Evolutionary conservation across 2,329 filamentous ascomycete species (phyloP).

Genomic region (Polytolypa hystricis): DNA sequence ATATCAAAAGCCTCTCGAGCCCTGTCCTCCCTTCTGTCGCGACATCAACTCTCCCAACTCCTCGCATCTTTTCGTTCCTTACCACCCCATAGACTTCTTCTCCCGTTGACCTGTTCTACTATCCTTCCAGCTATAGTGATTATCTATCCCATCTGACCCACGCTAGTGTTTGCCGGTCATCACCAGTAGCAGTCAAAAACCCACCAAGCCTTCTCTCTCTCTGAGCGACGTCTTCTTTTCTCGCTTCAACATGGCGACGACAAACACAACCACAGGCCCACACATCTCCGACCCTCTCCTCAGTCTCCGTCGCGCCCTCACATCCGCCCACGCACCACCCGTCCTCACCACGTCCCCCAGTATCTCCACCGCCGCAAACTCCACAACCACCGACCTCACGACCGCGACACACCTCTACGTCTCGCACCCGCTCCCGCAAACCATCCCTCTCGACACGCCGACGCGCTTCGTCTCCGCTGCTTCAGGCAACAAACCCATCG

Average conservation of each 20-base stretch:
- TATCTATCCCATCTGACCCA: no score
- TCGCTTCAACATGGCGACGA: not conserved
- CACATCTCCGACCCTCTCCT: conserved; percentile 60
- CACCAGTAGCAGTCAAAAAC: no score
- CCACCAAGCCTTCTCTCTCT: no score
- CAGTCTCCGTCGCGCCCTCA: conserved; percentile 73
- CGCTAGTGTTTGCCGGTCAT: no score
- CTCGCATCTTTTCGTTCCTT: no score
- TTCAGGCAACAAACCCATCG: conserved; percentile 52
- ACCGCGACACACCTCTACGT: conserved; percentile 72
- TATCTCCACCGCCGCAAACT: conserved; percentile 46
- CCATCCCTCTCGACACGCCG: conserved; percentile 57
- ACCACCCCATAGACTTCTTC: no score
- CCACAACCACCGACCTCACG: conserved; percentile 52
- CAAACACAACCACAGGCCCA: conserved; percentile 30
- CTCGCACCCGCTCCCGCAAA: conserved; percentile 46
- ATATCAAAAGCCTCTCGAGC: no score
- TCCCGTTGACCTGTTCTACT: no score
- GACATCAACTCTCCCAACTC: no score
- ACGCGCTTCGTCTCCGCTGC: conserved; percentile 82
- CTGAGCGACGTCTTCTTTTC: not conserved
- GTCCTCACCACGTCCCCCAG: conserved; percentile 63
- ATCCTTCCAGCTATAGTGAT: no score
- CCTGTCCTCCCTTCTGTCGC: no score
- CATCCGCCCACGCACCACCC: conserved; percentile 53